Base-by-base conservation (phyloP, 495 filamentous ascomycete genomes). In the Talaromyces ruber region DNA sequence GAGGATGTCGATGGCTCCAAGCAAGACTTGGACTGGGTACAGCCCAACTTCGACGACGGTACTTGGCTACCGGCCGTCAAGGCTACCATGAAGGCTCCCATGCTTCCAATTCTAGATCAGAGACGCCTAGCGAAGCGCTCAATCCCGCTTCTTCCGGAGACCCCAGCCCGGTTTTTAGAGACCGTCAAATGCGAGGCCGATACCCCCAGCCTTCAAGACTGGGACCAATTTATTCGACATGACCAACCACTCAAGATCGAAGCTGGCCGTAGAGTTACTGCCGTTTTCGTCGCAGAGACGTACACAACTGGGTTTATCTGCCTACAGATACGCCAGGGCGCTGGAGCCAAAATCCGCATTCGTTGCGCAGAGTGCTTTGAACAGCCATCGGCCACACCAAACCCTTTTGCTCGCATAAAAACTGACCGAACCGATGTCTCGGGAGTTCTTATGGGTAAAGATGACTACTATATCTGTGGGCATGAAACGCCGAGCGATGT, bases 331-430 rank as follows among this genome's bases (percentile, higher is more conserved):
- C 29, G 62, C 1, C 63, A 58, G 12, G 66, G 66, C 14, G 56
- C 64, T 2, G 64, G 61, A 4, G 59, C 67, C 6, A 52, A 52
- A 2, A 60, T 70, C 24, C 56, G 50, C 0, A 28, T 72, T 4
- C 61, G 63, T 0, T 70, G 68, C 30, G 64, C 70, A 3, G 68
- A 72, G 21, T 70, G 66, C 32, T 70, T 66, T 43, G 68, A 72
- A 61, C 61, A 67, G 66, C 5, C 66, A 63, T 4, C 67, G 63
- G 18, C 45, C 66, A 1, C 62, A 63, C n/a, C 63, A 63, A 7
- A 65, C 65, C 55, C 70, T 65, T 26, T 64, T 65, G 59, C 63
- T 64, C 7, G 60, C 64, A 14, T 58, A 47, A 12, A 70, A 69
- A 32, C 32, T 1, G 50, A 66, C 29, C 56, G 70, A 11, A 28